Percentiles rank a stretch among this genome's conserved stretches.
Evolutionary conservation across 1,284 basidiomycete genomes (phyloP).

Genomic region (Puccinia horiana): DNA sequence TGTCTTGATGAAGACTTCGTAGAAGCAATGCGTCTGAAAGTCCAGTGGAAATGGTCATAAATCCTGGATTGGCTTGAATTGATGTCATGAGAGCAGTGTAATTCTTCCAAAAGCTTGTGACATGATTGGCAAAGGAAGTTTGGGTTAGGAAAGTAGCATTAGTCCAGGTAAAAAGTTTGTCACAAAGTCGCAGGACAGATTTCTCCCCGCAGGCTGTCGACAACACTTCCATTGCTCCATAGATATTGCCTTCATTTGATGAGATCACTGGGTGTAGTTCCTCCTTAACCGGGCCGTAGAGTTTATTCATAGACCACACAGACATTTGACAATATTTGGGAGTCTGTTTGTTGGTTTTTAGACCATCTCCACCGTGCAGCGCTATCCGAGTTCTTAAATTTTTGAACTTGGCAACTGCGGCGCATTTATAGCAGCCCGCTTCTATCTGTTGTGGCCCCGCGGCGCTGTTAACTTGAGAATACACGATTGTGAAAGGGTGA

Average conservation of each 20-base stretch:
- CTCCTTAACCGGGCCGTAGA: background rate
- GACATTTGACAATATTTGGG: background rate
- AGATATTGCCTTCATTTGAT: background rate
- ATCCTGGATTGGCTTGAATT: background rate
- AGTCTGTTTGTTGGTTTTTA: background rate
- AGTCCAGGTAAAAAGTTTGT: background rate
- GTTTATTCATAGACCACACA: background rate
- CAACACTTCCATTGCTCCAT: background rate
- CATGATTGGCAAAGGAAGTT: background rate
- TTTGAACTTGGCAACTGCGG: too few relatives aligned
- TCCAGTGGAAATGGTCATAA: background rate
- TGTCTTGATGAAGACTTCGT: background rate
- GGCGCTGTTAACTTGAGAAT: too few relatives aligned
- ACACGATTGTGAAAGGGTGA: too few relatives aligned
- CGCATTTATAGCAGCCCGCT: too few relatives aligned
- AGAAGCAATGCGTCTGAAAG: background rate
- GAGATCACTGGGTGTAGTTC: background rate
- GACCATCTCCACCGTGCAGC: background rate
- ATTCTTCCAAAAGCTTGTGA: background rate
- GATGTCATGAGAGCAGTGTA: background rate
- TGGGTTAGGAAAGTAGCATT: background rate
- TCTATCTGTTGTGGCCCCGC: too few relatives aligned
- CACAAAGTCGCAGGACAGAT: background rate
- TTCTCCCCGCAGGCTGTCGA: background rate
- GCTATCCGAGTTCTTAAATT: too few relatives aligned